These are phyloP conservation scores for Nannochloris sp. DNA, from an alignment of 139 green algal genomes.

Conservation along the genomic window DNA sequence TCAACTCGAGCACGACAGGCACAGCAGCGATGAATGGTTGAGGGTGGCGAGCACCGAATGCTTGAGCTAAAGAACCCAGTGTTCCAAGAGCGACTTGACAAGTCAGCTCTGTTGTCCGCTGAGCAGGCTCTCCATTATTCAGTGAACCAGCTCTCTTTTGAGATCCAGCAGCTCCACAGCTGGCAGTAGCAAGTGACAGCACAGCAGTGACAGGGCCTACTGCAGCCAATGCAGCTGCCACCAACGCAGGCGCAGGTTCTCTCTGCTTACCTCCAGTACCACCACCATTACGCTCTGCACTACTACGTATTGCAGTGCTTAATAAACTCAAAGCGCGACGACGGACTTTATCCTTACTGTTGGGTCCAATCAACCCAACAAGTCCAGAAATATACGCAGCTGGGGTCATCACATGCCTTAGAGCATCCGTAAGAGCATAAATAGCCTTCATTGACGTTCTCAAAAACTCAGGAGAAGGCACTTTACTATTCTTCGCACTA, in stretches of 20 bases:
- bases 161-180: too few relatives aligned
- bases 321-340: conserved; percentile 54
- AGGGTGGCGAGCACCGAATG: conserved; percentile 22
- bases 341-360: conserved; percentile 26
- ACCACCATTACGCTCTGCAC: too few relatives aligned
- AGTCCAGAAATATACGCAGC: conserved; percentile 46
- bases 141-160: too few relatives aligned
- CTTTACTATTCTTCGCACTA: too few relatives aligned
- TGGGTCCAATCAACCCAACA: conserved; percentile 27
- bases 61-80: conserved; percentile 20
- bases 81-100: conserved; percentile 44
- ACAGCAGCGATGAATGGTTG: conserved; percentile 12
- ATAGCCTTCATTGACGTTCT: conserved; percentile 26
- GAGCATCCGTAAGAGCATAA: conserved; percentile 27
- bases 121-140: not conserved
- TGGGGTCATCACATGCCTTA: conserved; percentile 39
- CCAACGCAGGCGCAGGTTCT: not conserved
- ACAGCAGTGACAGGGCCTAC: conserved; percentile 19
- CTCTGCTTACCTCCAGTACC: too few relatives aligned
- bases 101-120: conserved; percentile 2
- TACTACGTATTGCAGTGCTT: too few relatives aligned
- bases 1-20: conserved; percentile 12
- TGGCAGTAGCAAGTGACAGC: not conserved
- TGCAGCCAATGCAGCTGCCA: conserved; percentile 16
- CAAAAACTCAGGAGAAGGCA: too few relatives aligned